Conservation (phyloP, 2,329 filamentous ascomycete genomes). For the Huntiella moniliformis region DNA sequence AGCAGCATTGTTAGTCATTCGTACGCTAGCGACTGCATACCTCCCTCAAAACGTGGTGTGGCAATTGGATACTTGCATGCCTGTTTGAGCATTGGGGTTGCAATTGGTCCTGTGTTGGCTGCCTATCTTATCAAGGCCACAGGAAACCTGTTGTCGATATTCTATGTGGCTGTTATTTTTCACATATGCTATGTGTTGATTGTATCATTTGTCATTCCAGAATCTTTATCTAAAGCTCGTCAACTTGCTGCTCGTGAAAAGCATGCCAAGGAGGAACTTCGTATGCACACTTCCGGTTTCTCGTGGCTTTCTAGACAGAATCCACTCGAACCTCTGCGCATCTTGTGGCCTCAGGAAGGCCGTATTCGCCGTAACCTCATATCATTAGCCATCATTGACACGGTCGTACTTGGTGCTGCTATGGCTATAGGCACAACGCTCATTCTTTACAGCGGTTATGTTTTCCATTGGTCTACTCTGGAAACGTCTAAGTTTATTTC, state of each 20-base stretch:
- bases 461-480: constrained; percentile 66
- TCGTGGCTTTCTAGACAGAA: constrained; percentile 32
- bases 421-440: constrained; percentile 66
- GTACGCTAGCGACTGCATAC: constrained; percentile 77
- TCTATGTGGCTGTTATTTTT: constrained; percentile 59
- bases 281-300: constrained; percentile 15
- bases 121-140: constrained; percentile 63
- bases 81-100: constrained; percentile 74
- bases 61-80: constrained; percentile 82
- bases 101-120: constrained; percentile 64
- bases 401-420: constrained; percentile 59
- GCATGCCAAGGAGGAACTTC: constrained; percentile 25
- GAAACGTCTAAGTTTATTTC: constrained; percentile 70
- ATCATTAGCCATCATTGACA: constrained; percentile 62
- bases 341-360: constrained; percentile 24
- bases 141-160: constrained; percentile 58
- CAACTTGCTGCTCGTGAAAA: constrained; percentile 54
- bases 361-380: constrained; percentile 63
- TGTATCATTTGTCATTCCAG: constrained; percentile 54
- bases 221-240: constrained; percentile 60
- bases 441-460: constrained; percentile 63
- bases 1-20: constrained; percentile 60
- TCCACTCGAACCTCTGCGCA: constrained; percentile 55
- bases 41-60: constrained; percentile 60
- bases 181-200: constrained; percentile 59